phyloP scores from a whole-genome alignment of 768 basidiomycete species.

The Hygrophorus pudorinus region DNA sequence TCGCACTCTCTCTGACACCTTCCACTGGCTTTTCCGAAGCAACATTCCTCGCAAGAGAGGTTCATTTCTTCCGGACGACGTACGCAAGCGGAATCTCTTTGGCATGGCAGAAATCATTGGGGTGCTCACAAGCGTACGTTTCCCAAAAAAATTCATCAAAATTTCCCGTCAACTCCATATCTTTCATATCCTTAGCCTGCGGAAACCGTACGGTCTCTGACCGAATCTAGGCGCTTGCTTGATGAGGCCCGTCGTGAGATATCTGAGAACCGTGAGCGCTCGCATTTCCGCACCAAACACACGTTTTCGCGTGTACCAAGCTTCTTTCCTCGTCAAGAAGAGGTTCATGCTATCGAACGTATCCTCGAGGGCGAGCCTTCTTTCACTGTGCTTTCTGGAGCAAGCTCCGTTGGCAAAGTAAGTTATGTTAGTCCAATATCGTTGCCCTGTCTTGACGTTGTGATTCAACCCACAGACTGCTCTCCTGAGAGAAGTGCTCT shows the following conservation, averaged over 20 bases:
- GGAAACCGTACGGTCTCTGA: constrained; percentile 68
- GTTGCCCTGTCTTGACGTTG: neutral
- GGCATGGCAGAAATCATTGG: constrained; percentile 72
- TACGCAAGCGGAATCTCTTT: constrained; percentile 64
- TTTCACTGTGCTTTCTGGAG: constrained; percentile 74
- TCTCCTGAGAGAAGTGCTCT: constrained; percentile 68
- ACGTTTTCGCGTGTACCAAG: constrained; percentile 70
- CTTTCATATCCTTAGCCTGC: constrained; percentile 42
- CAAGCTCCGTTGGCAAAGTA: constrained; percentile 76
- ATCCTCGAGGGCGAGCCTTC: constrained; percentile 62
- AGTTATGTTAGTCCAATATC: constrained; percentile 1
- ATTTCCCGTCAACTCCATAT: neutral
- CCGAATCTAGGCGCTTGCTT: constrained; percentile 64
- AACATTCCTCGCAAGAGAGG: constrained; percentile 60
- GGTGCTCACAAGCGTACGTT: constrained; percentile 63
- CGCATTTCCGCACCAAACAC: constrained; percentile 61
- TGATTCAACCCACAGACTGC: constrained; percentile 42
- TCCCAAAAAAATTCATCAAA: neutral
- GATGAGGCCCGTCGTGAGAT: constrained; percentile 76
- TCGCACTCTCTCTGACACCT: constrained; percentile 24
- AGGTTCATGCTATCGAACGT: constrained; percentile 56
- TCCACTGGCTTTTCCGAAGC: constrained; percentile 70
- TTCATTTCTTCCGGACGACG: constrained; percentile 48
- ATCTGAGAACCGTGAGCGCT: constrained; percentile 52
- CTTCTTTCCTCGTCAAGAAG: constrained; percentile 61